A percentile compares a stretch with the other conserved stretches of the same genome.
These are phyloP conservation scores for Kodamaea arcana DNA, from an alignment of 1,139 yeast species.

Conservation along the genomic window DNA sequence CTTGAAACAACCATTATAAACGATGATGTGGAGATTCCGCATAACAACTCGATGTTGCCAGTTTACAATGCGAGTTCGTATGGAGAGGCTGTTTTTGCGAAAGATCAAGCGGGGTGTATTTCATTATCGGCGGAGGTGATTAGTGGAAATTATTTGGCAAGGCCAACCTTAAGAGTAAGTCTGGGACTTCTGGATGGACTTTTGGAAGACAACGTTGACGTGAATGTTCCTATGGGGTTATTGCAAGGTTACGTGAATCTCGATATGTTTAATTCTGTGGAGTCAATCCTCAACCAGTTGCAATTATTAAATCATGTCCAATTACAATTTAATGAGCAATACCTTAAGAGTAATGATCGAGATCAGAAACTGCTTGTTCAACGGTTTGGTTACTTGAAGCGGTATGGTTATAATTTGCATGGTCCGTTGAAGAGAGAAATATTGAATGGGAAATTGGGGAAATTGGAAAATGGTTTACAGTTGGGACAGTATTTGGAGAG, in stretches of 20 bases:
- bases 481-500: slow-evolving; percentile 15
- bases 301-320: slow-evolving; percentile 32
- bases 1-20: slow-evolving; percentile 6
- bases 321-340: slow-evolving; percentile 8
- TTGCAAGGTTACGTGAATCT: slow-evolving; percentile 27
- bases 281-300: slow-evolving; percentile 34
- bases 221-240: slow-evolving; percentile 25
- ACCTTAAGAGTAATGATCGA: slow-evolving; percentile 5
- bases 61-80: slow-evolving; percentile 31
- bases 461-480: slow-evolving; percentile 15
- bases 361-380: slow-evolving; percentile 10
- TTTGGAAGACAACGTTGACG: slow-evolving; percentile 3
- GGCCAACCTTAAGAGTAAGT: slow-evolving; percentile 10
- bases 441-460: slow-evolving; percentile 15
- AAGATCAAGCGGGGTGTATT: slow-evolving; percentile 33
- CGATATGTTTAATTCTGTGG: slow-evolving; percentile 20
- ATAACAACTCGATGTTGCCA: slow-evolving; percentile 36
- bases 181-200: too few species aligned
- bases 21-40: slow-evolving; percentile 33
- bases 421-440: slow-evolving; percentile 25
- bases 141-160: slow-evolving; percentile 29
- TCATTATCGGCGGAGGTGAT: slow-evolving; percentile 32
- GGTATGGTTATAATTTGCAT: slow-evolving; percentile 32
- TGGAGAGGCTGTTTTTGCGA: slow-evolving; percentile 32
- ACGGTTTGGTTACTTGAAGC: slow-evolving; percentile 25